Conservation (phyloP, 164 flowering plant genomes). For the Stephania cephalantha region DNA sequence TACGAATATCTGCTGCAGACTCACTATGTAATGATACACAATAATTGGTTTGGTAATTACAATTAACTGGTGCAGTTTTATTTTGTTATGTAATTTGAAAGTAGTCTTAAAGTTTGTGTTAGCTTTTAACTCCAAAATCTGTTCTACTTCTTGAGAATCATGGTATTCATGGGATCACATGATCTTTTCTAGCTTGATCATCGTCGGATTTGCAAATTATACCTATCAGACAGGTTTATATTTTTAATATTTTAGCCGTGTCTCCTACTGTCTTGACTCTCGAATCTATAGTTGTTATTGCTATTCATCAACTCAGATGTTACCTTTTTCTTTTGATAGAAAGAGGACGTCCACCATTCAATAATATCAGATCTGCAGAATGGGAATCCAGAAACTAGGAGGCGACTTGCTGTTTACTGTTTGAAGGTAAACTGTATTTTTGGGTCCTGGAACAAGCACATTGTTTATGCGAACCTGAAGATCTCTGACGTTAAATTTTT, state of each 20-base stretch:
- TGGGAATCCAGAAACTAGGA: constrained; percentile 97
- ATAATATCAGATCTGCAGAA: constrained; percentile 98
- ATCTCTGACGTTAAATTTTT: not conserved
- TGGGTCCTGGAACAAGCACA: not conserved
- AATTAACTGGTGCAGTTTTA: too few relatives aligned
- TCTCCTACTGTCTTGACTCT: not conserved
- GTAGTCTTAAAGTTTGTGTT: too few relatives aligned
- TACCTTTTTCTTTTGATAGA: constrained; percentile 40
- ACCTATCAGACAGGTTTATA: not conserved
- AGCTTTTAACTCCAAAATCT: too few relatives aligned
- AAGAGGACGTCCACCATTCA: constrained; percentile 99
- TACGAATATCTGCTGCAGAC: too few relatives aligned
- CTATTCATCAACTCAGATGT: not conserved
- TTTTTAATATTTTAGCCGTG: not conserved
- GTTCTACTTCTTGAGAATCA: too few relatives aligned
- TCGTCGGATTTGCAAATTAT: too few relatives aligned
- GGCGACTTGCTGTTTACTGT: constrained; percentile 99
- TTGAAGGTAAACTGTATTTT: constrained; percentile 56
- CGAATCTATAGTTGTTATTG: not conserved
- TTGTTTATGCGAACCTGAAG: not conserved
- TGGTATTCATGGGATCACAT: too few relatives aligned
- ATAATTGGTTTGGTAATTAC: too few relatives aligned
- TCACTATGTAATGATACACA: too few relatives aligned
- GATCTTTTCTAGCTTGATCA: too few relatives aligned
- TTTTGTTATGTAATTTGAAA: too few relatives aligned